Evolutionary conservation across 495 filamentous ascomycete species (phyloP), one percentile per base, ranked within the genome.

Genomic region (Terfezia claveryi): DNA sequence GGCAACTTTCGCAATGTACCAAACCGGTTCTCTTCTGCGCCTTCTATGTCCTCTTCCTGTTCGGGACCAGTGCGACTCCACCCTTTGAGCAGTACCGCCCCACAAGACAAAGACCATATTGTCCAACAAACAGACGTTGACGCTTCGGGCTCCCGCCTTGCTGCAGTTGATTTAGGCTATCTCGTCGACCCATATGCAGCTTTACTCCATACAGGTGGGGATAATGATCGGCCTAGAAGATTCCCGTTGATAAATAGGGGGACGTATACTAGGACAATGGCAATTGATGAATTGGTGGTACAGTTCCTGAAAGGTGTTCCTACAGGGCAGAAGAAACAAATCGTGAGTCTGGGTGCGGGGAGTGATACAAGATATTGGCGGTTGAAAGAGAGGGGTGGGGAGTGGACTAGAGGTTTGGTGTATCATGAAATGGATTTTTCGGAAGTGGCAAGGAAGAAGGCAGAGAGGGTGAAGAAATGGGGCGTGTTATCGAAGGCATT

Each of bases 341-440:
- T 98, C 53, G 77, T 96, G 54, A 95, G 87, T 2, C 77, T 98
- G 2, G 91, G 92, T 50, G 91, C 91, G 23, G 91, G 91, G 16
- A 87, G 89, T 8, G 91, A 98, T 62, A 98, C 91, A 8, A 77
- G 91, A 17, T 80, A 76, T 61, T 84, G 93, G 58, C 80, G 86
- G 23, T 46, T 46, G 12, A 46, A 46, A 46, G 41, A 14, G 4
- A 14, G 17, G 12, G 2, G 14, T 14, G 41, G 41, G 14, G 14
- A 14, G 14, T 20, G 41, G 36, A 57, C 44, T 10, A 55, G 55
- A 16, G 65, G 70, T 49, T 64, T 95, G 36, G 62, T 79, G 54
- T 98, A 96, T 67, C 87, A 96, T 65, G 91, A 98, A 66, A 71
- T 98, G 58, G 91, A 96, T 68, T 98, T 96, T 66, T 72, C 82